These are phyloP conservation scores for Botrytis medusae DNA, from an alignment of 2,329 filamentous ascomycete species.

Conservation along the genomic window DNA sequence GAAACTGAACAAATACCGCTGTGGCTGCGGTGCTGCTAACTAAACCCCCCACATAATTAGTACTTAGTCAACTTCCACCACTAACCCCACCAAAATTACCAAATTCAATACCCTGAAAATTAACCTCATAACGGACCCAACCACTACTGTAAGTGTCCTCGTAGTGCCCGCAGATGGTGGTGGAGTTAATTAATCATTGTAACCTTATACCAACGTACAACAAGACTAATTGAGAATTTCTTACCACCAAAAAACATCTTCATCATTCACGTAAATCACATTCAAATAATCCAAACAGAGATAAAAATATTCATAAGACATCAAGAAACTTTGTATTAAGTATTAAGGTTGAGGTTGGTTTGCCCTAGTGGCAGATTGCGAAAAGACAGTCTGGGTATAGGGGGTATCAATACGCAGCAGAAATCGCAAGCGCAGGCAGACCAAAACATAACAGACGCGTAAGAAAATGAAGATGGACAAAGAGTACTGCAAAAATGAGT, in stretches of 20 bases:
- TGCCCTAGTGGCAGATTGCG: constrained; percentile 43
- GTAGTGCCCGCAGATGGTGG: constrained; percentile 1
- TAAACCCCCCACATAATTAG: neutral
- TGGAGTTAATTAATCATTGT: neutral
- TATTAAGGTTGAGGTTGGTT: constrained; percentile 38
- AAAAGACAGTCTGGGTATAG: constrained; percentile 44
- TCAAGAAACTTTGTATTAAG: constrained; percentile 40
- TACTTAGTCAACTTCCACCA: neutral
- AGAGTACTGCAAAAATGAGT: constrained; percentile 41
- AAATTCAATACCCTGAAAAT: neutral
- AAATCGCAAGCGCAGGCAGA: constrained; percentile 33
- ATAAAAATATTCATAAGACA: constrained; percentile 17
- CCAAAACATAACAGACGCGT: constrained; percentile 33
- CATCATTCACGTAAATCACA: neutral
- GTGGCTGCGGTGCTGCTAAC: neutral
- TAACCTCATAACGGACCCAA: neutral
- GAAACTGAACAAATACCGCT: neutral
- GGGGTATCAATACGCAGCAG: constrained; percentile 43
- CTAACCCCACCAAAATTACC: neutral
- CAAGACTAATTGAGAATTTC: neutral
- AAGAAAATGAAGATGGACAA: constrained; percentile 25
- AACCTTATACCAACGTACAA: constrained; percentile 6
- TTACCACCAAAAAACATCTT: no score
- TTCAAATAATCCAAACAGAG: neutral
- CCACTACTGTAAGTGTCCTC: neutral